Percentiles rank a stretch among this genome's conserved stretches.
phyloP scores from a whole-genome alignment of 2,329 filamentous ascomycete genomes.

The Chaetomium sp. region DNA sequence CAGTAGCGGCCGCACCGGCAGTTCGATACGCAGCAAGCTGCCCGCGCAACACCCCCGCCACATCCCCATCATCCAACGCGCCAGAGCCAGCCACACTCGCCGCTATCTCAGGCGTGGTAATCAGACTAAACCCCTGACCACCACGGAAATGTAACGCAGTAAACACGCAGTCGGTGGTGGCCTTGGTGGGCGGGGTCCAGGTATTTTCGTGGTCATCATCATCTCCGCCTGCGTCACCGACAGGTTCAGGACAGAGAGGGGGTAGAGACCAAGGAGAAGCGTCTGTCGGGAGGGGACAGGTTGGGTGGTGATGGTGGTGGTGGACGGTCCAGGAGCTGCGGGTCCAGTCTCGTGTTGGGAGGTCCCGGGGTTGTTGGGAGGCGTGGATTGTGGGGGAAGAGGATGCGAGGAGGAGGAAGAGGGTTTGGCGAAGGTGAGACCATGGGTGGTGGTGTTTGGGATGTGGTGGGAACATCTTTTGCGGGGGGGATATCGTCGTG shows the following conservation, averaged over 20 bases:
- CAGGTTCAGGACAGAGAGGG: background rate
- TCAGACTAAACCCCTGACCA: constrained; percentile 22
- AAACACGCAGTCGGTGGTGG: constrained; percentile 23
- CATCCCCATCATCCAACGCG: constrained; percentile 21
- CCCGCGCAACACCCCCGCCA: constrained; percentile 8
- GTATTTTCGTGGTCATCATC: background rate
- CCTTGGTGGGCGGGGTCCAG: background rate
- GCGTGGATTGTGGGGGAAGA: no score
- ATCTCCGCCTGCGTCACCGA: constrained; percentile 13
- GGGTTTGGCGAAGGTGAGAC: no score
- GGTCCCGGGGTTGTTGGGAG: no score
- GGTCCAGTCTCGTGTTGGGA: no score
- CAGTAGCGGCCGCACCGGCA: background rate
- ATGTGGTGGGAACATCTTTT: no score
- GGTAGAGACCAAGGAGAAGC: constrained; percentile 19
- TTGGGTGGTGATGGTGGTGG: background rate
- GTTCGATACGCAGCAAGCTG: constrained; percentile 3
- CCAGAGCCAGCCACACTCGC: constrained; percentile 14
- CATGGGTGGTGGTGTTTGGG: no score
- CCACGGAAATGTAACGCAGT: constrained; percentile 20
- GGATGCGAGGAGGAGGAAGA: no score
- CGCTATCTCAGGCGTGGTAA: constrained; percentile 23
- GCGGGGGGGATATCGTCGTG: no score
- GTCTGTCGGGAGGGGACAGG: constrained; percentile 7
- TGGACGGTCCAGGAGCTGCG: no score